phyloP scores from a whole-genome alignment of 805 yeast genomes.

The Schwanniomyces sp. region DNA sequence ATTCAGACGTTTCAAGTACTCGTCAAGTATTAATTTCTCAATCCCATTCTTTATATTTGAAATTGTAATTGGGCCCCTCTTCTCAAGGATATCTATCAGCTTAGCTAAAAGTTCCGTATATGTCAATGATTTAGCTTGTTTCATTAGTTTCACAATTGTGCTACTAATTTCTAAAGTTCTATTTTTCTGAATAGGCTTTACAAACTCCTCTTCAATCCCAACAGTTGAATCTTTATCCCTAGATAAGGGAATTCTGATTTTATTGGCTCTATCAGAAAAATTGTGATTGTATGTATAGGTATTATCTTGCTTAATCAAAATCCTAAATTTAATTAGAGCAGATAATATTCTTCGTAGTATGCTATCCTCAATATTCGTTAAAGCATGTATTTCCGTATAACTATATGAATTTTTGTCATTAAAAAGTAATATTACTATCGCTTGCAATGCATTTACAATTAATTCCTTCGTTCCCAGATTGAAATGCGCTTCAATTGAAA shows the following conservation, averaged over 20 bases:
- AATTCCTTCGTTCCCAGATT: slow-evolving; percentile 30
- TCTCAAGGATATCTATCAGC: slow-evolving; percentile 17
- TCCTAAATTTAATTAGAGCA: slow-evolving; percentile 29
- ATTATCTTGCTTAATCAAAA: slow-evolving; percentile 17
- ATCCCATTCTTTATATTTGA: slow-evolving; percentile 31
- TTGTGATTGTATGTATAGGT: slow-evolving; percentile 18
- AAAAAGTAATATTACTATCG: slow-evolving; percentile 38
- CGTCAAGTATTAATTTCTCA: slow-evolving; percentile 35
- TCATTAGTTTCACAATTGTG: slow-evolving; percentile 31
- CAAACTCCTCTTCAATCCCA: slow-evolving; percentile 6
- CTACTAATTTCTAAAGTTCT: slow-evolving; percentile 30
- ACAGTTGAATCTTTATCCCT: slow-evolving; percentile 16
- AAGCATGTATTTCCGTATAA: slow-evolving; percentile 17
- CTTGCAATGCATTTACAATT: slow-evolving; percentile 44
- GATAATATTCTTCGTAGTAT: slow-evolving; percentile 29
- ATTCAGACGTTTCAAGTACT: slow-evolving; percentile 27
- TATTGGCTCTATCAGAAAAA: slow-evolving; percentile 27
- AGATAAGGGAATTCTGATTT: slow-evolving; percentile 29
- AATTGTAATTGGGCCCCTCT: slow-evolving; percentile 25
- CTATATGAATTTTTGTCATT: slow-evolving; percentile 22
- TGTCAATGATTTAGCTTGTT: slow-evolving; percentile 18
- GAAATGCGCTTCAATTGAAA: slow-evolving; percentile 32
- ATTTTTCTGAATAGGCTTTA: slow-evolving; percentile 13
- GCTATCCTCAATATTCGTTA: slow-evolving; percentile 31
- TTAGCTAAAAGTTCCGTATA: slow-evolving; percentile 29